A percentile compares a stretch with the other conserved stretches of the same genome.
Conservation (phyloP, 768 basidiomycete genomes). For the Amanita exitialis region DNA sequence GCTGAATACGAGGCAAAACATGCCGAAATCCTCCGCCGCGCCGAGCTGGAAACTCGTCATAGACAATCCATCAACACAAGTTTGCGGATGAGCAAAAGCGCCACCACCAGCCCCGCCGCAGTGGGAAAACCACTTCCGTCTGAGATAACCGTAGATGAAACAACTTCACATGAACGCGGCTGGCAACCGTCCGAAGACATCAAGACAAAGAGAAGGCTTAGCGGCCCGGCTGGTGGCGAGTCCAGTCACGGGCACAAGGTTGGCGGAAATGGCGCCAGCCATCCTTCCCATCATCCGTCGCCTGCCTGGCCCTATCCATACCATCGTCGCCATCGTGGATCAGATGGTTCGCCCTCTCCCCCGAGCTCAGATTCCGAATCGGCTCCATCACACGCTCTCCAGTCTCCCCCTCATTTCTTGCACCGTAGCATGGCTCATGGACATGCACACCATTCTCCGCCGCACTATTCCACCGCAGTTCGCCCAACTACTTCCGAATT, state of each 20-base stretch:
- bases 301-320: conserved; percentile 31
- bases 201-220: conserved; percentile 32
- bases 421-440: conserved; percentile 15
- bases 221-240: conserved; percentile 28
- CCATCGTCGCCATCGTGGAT: conserved; percentile 23
- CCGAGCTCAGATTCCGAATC: conserved; percentile 58
- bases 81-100: conserved; percentile 45
- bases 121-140: conserved; percentile 23
- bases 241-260: conserved; percentile 16
- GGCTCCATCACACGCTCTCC: conserved; percentile 25
- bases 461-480: conserved; percentile 20
- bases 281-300: conserved; percentile 17
- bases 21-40: conserved; percentile 56
- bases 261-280: conserved; percentile 11
- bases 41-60: conserved; percentile 62
- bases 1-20: conserved; percentile 82
- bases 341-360: conserved; percentile 61
- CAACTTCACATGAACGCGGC: conserved; percentile 28
- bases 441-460: conserved; percentile 17
- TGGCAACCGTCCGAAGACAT: conserved; percentile 15
- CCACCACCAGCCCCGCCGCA: conserved; percentile 48
- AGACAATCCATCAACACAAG: conserved; percentile 15
- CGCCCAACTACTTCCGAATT: conserved; percentile 22
- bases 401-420: conserved; percentile 24
- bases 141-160: conserved; percentile 21